phyloP scores from a whole-genome alignment of 345 rosid species.

The Syzygium oleosum region DNA sequence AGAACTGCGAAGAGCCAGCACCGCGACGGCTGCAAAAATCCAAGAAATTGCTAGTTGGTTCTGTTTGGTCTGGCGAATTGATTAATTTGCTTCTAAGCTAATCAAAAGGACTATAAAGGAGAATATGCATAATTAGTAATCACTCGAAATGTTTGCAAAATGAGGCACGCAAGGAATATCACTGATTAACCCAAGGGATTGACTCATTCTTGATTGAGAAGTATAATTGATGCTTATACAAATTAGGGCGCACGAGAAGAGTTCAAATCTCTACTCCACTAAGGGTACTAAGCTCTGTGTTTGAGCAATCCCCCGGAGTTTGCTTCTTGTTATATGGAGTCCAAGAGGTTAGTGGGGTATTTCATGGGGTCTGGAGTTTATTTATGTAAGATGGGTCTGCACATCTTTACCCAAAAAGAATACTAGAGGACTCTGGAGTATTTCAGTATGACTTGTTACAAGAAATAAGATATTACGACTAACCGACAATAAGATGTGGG shows the following conservation, averaged over 20 bases:
- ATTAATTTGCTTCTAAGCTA: background rate
- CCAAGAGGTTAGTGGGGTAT: background rate
- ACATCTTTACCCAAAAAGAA: background rate
- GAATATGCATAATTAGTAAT: background rate
- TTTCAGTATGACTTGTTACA: background rate
- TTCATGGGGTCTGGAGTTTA: background rate
- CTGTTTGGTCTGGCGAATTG: background rate
- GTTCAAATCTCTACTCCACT: background rate
- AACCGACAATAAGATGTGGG: background rate
- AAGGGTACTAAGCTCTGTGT: background rate
- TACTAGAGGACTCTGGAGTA: background rate
- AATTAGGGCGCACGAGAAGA: background rate
- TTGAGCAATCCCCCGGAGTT: background rate
- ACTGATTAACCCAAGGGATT: background rate
- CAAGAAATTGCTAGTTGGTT: conserved; percentile 21
- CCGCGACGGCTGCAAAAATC: conserved; percentile 24
- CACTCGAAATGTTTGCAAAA: background rate
- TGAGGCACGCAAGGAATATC: background rate
- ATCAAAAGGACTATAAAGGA: background rate
- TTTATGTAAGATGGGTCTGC: background rate
- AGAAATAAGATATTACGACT: background rate
- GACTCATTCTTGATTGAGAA: background rate
- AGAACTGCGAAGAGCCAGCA: conserved; percentile 15
- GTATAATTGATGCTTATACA: background rate
- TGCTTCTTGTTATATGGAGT: background rate